A percentile compares a stretch with the other conserved stretches of the same genome.
phyloP scores from a whole-genome alignment of 257 asterid genomes.

The Solanum sparsipilum region DNA sequence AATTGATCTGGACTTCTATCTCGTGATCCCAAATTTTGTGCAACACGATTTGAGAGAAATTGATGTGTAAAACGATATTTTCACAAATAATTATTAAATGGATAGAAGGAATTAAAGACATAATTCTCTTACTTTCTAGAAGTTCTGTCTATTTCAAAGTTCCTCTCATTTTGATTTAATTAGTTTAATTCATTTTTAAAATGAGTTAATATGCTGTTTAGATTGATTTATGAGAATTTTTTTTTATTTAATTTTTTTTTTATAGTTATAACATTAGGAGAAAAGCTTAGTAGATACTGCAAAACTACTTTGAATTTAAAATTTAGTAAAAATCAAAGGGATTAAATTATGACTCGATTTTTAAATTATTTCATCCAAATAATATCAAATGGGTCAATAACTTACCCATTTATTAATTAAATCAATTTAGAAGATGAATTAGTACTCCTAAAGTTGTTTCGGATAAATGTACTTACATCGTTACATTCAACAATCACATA shows the following conservation, averaged over 20 bases:
- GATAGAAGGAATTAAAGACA: neutral
- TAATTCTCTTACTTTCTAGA: neutral
- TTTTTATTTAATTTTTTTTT: neutral
- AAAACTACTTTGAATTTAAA: neutral
- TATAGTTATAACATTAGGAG: neutral
- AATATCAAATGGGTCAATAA: neutral
- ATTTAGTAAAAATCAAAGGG: no score
- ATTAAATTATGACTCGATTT: neutral
- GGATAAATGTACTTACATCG: neutral
- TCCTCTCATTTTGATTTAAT: neutral
- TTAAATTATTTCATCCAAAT: neutral
- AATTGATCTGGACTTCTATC: neutral
- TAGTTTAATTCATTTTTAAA: neutral
- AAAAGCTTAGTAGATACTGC: neutral
- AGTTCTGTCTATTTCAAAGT: neutral
- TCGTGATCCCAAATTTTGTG: neutral
- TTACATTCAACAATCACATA: neutral
- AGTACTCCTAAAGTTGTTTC: neutral
- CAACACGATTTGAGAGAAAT: neutral
- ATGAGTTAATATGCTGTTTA: neutral
- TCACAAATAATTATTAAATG: neutral
- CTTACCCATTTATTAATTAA: neutral
- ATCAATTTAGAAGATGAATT: neutral
- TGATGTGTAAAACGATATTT: neutral
- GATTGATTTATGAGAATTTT: neutral